A percentile compares a stretch with the other conserved stretches of the same genome.
Conservation (phyloP, 768 basidiomycete genomes). For the Boletus coccyginus region DNA sequence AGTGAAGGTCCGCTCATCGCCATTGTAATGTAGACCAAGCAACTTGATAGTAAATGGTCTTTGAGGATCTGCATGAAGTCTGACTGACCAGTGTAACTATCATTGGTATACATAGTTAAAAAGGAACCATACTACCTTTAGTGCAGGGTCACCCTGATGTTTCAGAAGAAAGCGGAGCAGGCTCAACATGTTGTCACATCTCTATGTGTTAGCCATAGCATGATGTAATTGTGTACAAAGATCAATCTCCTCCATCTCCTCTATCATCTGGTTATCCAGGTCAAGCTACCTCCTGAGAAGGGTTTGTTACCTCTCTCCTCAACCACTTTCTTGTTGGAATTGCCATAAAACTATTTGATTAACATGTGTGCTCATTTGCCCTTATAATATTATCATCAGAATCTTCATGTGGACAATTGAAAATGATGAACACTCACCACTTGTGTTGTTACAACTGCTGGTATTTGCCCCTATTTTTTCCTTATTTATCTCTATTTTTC, state of each 20-base stretch:
- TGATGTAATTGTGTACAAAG: neutral
- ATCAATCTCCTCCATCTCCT: neutral
- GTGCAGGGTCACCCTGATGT: neutral
- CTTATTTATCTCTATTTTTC: too few species aligned
- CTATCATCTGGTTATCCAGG: neutral
- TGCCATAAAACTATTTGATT: too few species aligned
- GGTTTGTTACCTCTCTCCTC: too few species aligned
- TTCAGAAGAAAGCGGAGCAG: neutral
- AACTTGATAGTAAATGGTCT: neutral
- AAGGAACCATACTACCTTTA: neutral
- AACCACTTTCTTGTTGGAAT: too few species aligned
- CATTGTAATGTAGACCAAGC: neutral
- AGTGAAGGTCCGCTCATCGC: neutral
- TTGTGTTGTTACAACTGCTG: too few species aligned
- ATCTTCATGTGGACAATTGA: too few species aligned
- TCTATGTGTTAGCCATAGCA: neutral
- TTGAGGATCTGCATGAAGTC: too few species aligned
- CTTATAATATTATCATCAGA: neutral
- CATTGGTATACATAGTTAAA: too few species aligned
- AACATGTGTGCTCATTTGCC: too few species aligned
- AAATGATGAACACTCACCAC: neutral
- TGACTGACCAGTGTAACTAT: neutral
- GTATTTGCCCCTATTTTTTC: too few species aligned
- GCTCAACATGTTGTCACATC: neutral
- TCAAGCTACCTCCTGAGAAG: too few species aligned